Base-by-base conservation (phyloP, 1,139 yeast species). In the Geotrichum citri-aurantii region DNA sequence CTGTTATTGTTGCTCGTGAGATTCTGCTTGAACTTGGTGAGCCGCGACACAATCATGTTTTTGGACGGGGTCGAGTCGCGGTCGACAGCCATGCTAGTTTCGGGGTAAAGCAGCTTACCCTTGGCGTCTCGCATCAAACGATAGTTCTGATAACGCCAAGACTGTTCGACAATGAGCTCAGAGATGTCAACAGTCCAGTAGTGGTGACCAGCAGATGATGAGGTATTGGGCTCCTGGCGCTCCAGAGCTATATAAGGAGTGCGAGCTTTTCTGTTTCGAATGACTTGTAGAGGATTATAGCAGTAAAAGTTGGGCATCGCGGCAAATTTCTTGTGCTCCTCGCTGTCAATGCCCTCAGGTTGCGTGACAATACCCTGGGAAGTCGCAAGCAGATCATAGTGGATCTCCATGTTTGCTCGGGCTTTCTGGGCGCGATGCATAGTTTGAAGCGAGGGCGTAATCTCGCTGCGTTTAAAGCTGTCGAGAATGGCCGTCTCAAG, bases 271-370 rank as follows among this genome's bases (percentile, higher is more conserved):
- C 97, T 76, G 70, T 90, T 87, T 61, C 97, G 75, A 44, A 90
- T 81, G 21, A 85, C 80, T 69, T 88, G 96, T 52, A 90, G 74
- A 1, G 97, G 97, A 68, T 90, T 90, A 72, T 86, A 90, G 2
- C 14, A 11, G 37, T 31, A 10, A 10, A 31, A 31, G 12, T 31
- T 4, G 10, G 37, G 37, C 37, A 31, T 11, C 10, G 10, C 37
- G 3, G 37, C 37, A 31, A 31, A 31, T 11, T 31, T 31, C 10
- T 11, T 31, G 11, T 31, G 37, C 12, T 14, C 37, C 37, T 31
- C 37, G 37, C 12, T 31, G 37, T 31, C 37, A 31, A 31, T 31
- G 12, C 6, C 11, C 37, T 31, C 37, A 8, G 37, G 37, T 10
- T 14, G 37, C 12, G 6, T 14, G 12, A 14, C 27, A 19, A 49